A percentile compares a stretch with the other conserved stretches of the same genome.
Conservation (phyloP, 306 rosid genomes). For the Gillenia trifoliata region DNA sequence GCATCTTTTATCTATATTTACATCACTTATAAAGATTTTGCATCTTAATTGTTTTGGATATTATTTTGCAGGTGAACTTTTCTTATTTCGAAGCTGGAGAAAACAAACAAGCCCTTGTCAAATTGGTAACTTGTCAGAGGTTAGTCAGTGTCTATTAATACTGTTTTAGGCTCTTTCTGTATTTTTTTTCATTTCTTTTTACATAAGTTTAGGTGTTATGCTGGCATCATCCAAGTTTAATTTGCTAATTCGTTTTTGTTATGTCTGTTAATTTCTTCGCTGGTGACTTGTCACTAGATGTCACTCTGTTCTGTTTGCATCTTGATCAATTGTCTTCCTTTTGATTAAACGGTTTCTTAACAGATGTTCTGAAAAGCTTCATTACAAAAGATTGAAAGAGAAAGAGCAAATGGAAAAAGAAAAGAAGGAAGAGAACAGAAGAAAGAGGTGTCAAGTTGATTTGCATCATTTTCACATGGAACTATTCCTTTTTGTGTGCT, state of each 20-base stretch:
- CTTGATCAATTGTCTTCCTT: not conserved
- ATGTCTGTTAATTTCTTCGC: not conserved
- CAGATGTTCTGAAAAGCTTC: not conserved
- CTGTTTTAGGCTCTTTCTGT: not conserved
- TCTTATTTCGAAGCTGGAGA: conserved; percentile 91
- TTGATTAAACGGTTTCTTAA: not conserved
- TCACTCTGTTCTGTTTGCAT: not conserved
- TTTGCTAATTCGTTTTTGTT: not conserved
- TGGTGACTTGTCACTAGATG: not conserved
- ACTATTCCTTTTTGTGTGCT: not conserved
- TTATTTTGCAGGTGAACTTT: conserved; percentile 69
- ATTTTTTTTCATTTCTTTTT: no score
- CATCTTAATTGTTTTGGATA: conserved; percentile 2
- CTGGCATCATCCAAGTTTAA: no score
- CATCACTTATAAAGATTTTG: not conserved
- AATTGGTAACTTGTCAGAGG: conserved; percentile 89
- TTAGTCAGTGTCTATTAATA: conserved; percentile 26
- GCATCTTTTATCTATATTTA: not conserved
- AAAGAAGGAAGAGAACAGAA: conserved; percentile 36
- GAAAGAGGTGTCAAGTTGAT: conserved; percentile 55
- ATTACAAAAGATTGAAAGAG: not conserved
- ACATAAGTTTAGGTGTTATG: no score
- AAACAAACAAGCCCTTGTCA: conserved; percentile 89
- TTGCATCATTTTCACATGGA: not conserved
- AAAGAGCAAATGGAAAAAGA: not conserved